Conservation (phyloP, 306 rosid genomes). For the Prunus armeniaca region DNA sequence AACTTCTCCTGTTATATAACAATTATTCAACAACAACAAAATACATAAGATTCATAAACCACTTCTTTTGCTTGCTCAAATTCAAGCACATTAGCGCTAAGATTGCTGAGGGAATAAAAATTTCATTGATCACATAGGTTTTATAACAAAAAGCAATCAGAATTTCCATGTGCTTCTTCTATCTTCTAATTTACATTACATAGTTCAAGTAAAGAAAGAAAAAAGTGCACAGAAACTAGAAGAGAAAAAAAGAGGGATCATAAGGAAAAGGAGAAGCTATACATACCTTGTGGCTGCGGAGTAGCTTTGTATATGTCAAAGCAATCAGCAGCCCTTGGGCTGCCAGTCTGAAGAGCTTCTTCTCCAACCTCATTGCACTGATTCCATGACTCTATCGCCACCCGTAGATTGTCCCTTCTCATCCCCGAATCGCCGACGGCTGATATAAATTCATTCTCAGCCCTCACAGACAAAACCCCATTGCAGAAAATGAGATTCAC, state of each 20-base stretch:
- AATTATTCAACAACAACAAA: not conserved
- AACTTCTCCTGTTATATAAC: slow-evolving; percentile 20
- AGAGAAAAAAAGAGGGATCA: not conserved
- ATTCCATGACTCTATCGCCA: slow-evolving; percentile 67
- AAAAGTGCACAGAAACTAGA: no score
- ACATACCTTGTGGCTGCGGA: slow-evolving; percentile 20
- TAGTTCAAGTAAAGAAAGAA: no score
- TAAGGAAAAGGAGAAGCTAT: not conserved
- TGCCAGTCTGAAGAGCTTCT: slow-evolving; percentile 49
- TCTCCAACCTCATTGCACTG: slow-evolving; percentile 68
- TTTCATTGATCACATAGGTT: no score
- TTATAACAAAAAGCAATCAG: not conserved
- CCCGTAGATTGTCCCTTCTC: slow-evolving; percentile 45
- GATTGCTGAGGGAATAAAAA: no score
- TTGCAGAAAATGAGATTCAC: not conserved
- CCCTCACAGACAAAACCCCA: not conserved
- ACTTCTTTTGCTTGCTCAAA: not conserved
- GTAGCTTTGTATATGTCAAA: slow-evolving; percentile 32
- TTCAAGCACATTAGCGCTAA: no score
- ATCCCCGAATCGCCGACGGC: slow-evolving; percentile 60
- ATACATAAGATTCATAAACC: not conserved
- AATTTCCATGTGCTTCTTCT: not conserved
- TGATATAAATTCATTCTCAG: slow-evolving; percentile 27
- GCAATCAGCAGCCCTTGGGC: slow-evolving; percentile 66
- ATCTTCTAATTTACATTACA: no score